These are phyloP conservation scores for Fusarium marasasianum DNA, from an alignment of 2,329 filamentous ascomycete species.

Conservation along the genomic window DNA sequence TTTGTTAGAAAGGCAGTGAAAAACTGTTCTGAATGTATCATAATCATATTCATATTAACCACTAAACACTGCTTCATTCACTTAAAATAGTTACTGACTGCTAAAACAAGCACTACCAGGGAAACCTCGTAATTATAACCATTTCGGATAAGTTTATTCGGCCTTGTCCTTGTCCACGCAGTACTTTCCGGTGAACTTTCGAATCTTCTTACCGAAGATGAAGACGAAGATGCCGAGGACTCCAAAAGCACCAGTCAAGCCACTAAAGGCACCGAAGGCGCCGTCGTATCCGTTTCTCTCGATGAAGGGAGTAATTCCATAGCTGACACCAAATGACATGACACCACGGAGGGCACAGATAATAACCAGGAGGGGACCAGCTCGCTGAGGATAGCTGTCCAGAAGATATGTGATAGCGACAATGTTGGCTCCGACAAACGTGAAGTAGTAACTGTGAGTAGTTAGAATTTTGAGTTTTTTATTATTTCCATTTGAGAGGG, in stretches of 20 bases:
- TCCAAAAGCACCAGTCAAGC: slow-evolving; percentile 16
- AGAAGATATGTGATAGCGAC: slow-evolving; percentile 37
- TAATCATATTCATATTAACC: background rate
- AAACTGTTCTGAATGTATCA: background rate
- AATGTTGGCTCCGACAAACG: slow-evolving; percentile 31
- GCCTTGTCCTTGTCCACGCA: slow-evolving; percentile 14
- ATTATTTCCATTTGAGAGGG: background rate
- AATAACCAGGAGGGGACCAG: slow-evolving; percentile 32
- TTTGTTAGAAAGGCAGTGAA: background rate
- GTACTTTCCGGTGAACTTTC: background rate
- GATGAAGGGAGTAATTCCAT: slow-evolving; percentile 33
- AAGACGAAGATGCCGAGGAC: slow-evolving; percentile 8
- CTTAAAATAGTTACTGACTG: too few relatives aligned
- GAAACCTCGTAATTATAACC: accelerated
- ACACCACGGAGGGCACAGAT: slow-evolving; percentile 36
- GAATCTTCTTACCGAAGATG: slow-evolving; percentile 17
- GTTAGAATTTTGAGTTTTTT: background rate
- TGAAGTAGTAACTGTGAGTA: slow-evolving; percentile 1
- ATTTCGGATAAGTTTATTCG: background rate
- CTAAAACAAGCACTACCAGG: too few relatives aligned
- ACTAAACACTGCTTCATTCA: background rate
- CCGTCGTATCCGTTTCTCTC: slow-evolving; percentile 13
- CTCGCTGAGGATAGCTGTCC: slow-evolving; percentile 35
- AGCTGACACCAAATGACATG: slow-evolving; percentile 34
- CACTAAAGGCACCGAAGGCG: slow-evolving; percentile 6